Evolutionary conservation across 2,329 filamentous ascomycete genomes (phyloP).

Genomic region (Talaromyces sp.): DNA sequence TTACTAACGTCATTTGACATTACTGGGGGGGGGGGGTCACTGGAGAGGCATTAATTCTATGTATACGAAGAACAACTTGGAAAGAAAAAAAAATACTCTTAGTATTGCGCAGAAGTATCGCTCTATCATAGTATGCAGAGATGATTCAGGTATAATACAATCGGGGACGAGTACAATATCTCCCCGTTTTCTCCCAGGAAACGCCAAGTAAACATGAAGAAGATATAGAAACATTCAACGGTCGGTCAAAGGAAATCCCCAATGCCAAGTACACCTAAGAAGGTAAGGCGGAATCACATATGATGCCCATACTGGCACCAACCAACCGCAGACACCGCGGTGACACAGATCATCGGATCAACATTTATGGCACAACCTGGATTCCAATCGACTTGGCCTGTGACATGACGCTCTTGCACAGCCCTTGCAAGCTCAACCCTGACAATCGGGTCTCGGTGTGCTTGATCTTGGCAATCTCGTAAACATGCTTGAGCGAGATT

Average conservation of each 20-base stretch:
- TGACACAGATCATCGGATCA: background rate
- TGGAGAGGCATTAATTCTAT: too few relatives aligned
- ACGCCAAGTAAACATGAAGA: background rate
- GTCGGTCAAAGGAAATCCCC: background rate
- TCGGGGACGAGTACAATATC: background rate
- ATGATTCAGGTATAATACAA: constrained; percentile 6
- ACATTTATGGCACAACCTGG: constrained; percentile 63
- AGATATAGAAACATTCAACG: constrained; percentile 1
- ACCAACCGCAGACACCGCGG: background rate
- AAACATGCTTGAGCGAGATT: constrained; percentile 91
- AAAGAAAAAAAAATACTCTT: background rate
- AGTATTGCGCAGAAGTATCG: constrained; percentile 3
- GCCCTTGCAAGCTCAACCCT: constrained; percentile 68
- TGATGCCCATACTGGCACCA: too few relatives aligned
- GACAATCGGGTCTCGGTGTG: constrained; percentile 74
- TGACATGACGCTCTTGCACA: constrained; percentile 74
- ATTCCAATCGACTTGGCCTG: constrained; percentile 78
- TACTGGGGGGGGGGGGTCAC: background rate
- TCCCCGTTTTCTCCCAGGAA: constrained; percentile 1
- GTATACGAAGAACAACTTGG: too few relatives aligned
- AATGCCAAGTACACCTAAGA: background rate
- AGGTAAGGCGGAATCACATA: too few relatives aligned
- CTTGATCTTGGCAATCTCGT: constrained; percentile 98
- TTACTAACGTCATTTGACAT: constrained; percentile 1
- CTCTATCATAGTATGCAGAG: background rate